A percentile compares a stretch with the other conserved stretches of the same genome.
Evolutionary conservation across 2,329 filamentous ascomycete genomes (phyloP).

Genomic region (Cercospora janseana): DNA sequence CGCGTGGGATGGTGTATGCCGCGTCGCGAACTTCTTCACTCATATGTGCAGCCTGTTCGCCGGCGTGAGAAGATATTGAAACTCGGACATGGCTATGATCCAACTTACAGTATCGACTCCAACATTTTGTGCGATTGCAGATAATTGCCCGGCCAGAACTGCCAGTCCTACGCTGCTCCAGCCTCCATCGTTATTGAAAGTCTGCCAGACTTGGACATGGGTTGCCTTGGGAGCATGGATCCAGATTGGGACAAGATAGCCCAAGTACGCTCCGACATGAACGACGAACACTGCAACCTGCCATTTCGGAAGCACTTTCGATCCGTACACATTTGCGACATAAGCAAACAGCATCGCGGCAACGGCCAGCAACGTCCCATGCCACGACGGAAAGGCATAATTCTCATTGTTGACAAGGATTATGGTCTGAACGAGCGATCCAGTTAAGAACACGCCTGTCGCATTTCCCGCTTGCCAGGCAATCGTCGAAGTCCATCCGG

Average conservation of each 20-base stretch:
- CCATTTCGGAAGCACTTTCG: slow-evolving; percentile 37
- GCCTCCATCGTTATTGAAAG: slow-evolving; percentile 40
- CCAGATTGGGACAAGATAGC: slow-evolving; percentile 31
- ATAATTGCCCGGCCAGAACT: slow-evolving; percentile 35
- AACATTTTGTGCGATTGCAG: slow-evolving; percentile 26
- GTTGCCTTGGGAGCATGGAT: slow-evolving; percentile 24
- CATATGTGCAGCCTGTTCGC: slow-evolving; percentile 26
- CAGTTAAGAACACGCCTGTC: slow-evolving; percentile 25
- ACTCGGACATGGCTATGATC: too few species aligned
- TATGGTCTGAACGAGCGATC: slow-evolving; percentile 24
- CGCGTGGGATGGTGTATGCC: slow-evolving; percentile 27
- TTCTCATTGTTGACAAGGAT: slow-evolving; percentile 43
- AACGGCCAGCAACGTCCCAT: slow-evolving; percentile 50
- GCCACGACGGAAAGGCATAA: slow-evolving; percentile 47
- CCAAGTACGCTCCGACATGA: slow-evolving; percentile 29
- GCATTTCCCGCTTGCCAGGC: slow-evolving; percentile 26
- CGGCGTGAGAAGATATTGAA: background rate
- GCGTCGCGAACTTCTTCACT: slow-evolving; percentile 33
- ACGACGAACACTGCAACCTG: slow-evolving; percentile 30
- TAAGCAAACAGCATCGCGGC: slow-evolving; percentile 45
- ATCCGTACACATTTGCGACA: slow-evolving; percentile 42
- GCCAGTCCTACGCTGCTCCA: slow-evolving; percentile 37
- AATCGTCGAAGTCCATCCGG: slow-evolving; percentile 24
- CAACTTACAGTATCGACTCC: slow-evolving; percentile 22
- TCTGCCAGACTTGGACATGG: slow-evolving; percentile 28